Conservation (phyloP, 257 asterid genomes). For the Pogostemon cablin region DNA sequence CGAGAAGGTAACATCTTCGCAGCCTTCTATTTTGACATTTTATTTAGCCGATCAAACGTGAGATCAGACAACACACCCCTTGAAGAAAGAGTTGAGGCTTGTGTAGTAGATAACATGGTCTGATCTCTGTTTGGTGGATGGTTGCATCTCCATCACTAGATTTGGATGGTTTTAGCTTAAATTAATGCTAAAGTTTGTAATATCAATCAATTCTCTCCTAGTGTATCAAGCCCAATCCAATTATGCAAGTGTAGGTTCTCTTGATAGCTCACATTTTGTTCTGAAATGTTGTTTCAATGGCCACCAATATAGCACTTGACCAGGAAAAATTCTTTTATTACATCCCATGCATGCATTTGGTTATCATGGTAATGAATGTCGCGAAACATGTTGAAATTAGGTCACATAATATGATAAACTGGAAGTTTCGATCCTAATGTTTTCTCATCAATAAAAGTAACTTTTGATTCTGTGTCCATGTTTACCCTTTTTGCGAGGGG, state of each 20-base stretch:
- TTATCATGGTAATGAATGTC: no score
- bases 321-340: no score
- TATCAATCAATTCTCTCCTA: constrained; percentile 25
- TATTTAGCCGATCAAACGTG: neutral
- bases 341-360: no score
- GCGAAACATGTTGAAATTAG: no score
- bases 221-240: neutral
- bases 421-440: no score
- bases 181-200: neutral
- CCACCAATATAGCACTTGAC: no score
- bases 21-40: constrained; percentile 15
- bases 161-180: constrained; percentile 14
- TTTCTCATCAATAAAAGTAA: no score
- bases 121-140: constrained; percentile 22
- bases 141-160: neutral
- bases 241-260: neutral
- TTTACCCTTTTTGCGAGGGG: no score
- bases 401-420: no score
- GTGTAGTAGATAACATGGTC: constrained; percentile 1
- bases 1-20: constrained; percentile 18
- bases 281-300: no score
- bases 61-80: constrained; percentile 6
- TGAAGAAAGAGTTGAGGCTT: neutral
- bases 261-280: no score
- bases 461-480: no score